Base-by-base conservation (phyloP, 148 eudicot genomes). In the Rhododendron williamsianum region DNA sequence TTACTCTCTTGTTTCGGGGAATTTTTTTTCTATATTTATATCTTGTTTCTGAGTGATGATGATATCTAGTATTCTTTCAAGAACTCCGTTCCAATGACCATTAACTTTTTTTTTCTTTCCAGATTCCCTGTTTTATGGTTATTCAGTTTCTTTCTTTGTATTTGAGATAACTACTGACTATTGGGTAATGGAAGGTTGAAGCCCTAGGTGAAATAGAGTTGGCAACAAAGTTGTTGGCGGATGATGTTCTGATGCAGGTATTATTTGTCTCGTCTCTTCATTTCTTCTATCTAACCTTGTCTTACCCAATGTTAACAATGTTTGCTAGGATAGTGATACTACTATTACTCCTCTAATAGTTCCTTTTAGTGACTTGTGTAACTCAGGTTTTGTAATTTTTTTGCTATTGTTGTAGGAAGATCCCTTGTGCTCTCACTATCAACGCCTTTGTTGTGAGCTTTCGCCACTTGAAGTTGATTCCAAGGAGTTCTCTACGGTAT, bases 151-250 rank as follows among this genome's bases (percentile, higher is more conserved):
- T 49, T 85, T 80, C 38, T 16, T 71, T 18, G 48, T 54, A 48
- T 51, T 69, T 18, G 69, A 35, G 36, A 56, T 82, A 48, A 76
- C 25, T 30, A 65, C 77, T 82, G 23, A 82, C 74, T 77, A 45
- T 85, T 81, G 52, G 45, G 76, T 86, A 69, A 30, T 83, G 56
- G 56, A 82, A 97, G 99, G 99, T 97, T 90, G 99, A 95, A 91
- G 98, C 99, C 76, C 94, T 97, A 48, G 94, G 96, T 81, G 98
- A 97, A 89, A 97, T 97, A 85, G 98, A 94, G 92, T 89, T 95
- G 73, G 99, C 99, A 82, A 92, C 96, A 77, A 95, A 97, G 88
- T 92, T 97, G 91, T 87, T 95, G 88, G 89, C 81, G 83, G 93
- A 92, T 67, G 92, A 91, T 89, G 89, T 80, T 83, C 93, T 85